Evolutionary conservation across 768 basidiomycete genomes (phyloP).

Genomic region (Hypholoma sublateritium): DNA sequence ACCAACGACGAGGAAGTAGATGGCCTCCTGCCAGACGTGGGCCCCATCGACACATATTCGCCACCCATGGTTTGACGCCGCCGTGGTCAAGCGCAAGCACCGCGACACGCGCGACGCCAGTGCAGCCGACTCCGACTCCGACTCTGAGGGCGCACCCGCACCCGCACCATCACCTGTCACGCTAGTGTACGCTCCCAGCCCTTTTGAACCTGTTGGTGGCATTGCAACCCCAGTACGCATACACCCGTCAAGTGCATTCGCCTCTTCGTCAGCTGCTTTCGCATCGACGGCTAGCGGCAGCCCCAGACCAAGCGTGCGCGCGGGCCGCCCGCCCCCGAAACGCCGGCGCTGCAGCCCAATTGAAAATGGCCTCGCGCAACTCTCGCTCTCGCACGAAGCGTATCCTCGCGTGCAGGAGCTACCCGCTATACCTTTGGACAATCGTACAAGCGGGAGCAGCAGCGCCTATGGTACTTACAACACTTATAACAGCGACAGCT

Average conservation of each 20-base stretch:
- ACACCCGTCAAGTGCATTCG: neutral
- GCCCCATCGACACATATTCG: slow-evolving; percentile 26
- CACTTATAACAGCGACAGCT: neutral
- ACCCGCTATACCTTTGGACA: neutral
- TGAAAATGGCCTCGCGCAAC: slow-evolving; percentile 58
- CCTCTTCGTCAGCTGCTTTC: slow-evolving; percentile 8
- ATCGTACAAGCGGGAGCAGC: no score
- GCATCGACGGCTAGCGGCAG: neutral
- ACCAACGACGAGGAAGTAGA: slow-evolving; percentile 3
- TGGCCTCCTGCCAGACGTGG: slow-evolving; percentile 26
- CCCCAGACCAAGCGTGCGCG: slow-evolving; percentile 9
- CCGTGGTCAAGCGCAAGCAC: slow-evolving; percentile 41
- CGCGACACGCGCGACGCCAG: slow-evolving; percentile 20
- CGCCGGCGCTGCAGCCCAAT: slow-evolving; percentile 48
- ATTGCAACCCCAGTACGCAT: no score
- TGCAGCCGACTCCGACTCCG: neutral
- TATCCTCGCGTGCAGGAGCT: slow-evolving; percentile 2
- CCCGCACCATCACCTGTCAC: neutral
- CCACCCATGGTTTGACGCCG: slow-evolving; percentile 44
- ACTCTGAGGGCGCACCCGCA: neutral
- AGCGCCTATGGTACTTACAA: no score
- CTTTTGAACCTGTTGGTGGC: no score
- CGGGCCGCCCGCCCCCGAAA: slow-evolving; percentile 33
- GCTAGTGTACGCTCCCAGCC: no score
- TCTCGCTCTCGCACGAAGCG: slow-evolving; percentile 26